Evolutionary conservation across 2,329 filamentous ascomycete genomes (phyloP).

Genomic region (Trichoderma sp.): DNA sequence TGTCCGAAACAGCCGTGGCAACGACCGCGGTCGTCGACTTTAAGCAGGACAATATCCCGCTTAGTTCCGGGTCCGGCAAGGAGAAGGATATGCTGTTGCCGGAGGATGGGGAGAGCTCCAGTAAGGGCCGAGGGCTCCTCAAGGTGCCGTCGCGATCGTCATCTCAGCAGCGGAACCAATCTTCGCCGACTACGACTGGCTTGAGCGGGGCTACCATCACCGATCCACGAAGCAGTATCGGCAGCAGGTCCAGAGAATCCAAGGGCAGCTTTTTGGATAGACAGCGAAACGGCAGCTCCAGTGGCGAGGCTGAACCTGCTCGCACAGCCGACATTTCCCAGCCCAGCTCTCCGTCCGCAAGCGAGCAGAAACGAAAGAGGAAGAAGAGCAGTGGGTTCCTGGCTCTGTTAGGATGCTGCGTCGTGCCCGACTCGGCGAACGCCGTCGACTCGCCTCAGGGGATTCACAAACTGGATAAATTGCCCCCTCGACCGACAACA

Average conservation of each 20-base stretch:
- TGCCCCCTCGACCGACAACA: conserved; percentile 54
- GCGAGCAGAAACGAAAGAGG: conserved; percentile 54
- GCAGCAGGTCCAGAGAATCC: conserved; percentile 63
- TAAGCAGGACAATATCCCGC: conserved; percentile 36
- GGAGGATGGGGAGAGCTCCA: conserved; percentile 44
- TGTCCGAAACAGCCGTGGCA: conserved; percentile 35
- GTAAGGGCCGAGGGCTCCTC: conserved; percentile 53
- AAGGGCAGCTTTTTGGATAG: conserved; percentile 62
- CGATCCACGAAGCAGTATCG: conserved; percentile 61
- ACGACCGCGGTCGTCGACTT: conserved; percentile 32
- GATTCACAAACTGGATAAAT: conserved; percentile 57
- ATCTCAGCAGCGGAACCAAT: conserved; percentile 57
- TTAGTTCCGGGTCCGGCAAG: conserved; percentile 41
- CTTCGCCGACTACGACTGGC: conserved; percentile 58
- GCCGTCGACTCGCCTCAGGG: conserved; percentile 53
- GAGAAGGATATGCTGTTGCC: conserved; percentile 42
- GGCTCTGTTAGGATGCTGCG: conserved; percentile 66
- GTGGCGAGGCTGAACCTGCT: conserved; percentile 52
- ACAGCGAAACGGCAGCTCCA: conserved; percentile 64
- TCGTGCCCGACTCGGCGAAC: conserved; percentile 59
- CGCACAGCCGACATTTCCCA: conserved; percentile 50
- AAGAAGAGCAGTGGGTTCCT: conserved; percentile 56
- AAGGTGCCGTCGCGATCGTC: conserved; percentile 62
- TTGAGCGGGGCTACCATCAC: conserved; percentile 59
- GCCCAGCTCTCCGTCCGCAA: conserved; percentile 50